Evolutionary conservation across 2,329 filamentous ascomycete species (phyloP).

Genomic region (Triangularia setosa): DNA sequence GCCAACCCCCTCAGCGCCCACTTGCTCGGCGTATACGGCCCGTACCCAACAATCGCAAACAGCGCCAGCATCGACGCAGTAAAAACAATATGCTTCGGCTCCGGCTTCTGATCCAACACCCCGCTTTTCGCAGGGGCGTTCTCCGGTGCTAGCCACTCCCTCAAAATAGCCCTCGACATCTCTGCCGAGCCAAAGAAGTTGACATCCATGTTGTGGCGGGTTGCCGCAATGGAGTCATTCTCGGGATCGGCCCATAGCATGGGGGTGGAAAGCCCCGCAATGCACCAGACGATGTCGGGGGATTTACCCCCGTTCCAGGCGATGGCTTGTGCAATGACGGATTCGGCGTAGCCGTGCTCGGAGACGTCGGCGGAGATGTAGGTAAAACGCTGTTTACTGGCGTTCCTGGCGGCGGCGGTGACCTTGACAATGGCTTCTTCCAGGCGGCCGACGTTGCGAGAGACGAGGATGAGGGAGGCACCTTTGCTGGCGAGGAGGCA

Average conservation of each 20-base stretch:
- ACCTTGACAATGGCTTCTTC: constrained; percentile 64
- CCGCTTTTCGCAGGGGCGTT: constrained; percentile 35
- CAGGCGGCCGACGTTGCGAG: constrained; percentile 73
- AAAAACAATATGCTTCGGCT: constrained; percentile 77
- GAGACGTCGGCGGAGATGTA: constrained; percentile 82
- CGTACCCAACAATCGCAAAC: constrained; percentile 76
- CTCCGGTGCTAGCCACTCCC: constrained; percentile 64
- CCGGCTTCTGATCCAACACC: constrained; percentile 34
- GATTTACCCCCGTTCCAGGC: constrained; percentile 70
- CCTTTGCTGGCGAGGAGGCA: constrained; percentile 75
- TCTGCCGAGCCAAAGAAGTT: constrained; percentile 88
- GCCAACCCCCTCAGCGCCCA: constrained; percentile 77
- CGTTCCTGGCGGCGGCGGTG: constrained; percentile 60
- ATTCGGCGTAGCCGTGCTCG: constrained; percentile 61
- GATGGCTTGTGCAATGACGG: constrained; percentile 67
- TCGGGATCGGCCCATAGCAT: constrained; percentile 66
- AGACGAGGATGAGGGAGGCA: constrained; percentile 80
- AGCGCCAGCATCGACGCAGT: constrained; percentile 76
- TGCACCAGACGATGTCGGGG: constrained; percentile 88
- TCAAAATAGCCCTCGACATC: constrained; percentile 75
- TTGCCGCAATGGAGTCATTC: constrained; percentile 62
- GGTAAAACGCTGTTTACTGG: constrained; percentile 70
- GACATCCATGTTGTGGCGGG: constrained; percentile 81
- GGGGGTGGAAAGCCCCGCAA: constrained; percentile 72
- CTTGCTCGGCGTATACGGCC: constrained; percentile 79